Base-by-base conservation (phyloP, 169 alveolate species). In the Cryptosporidium parvum region DNA sequence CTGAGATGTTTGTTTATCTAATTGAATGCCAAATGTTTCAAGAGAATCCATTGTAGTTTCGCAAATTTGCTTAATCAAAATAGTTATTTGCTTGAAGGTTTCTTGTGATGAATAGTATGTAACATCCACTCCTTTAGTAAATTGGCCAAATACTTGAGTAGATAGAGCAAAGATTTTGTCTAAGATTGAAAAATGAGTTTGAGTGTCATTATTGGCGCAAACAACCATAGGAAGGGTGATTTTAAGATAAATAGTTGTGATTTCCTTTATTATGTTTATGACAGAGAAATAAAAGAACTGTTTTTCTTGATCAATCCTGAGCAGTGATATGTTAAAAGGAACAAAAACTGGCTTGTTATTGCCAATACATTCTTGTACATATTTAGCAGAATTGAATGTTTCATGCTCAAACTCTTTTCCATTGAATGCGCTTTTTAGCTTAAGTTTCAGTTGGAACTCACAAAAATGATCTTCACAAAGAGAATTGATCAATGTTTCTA, bases 321-420 rank as follows among this genome's bases (percentile, higher is more conserved):
- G 8, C 9, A 53, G 33, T 12, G 44, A 31, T 8, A 73, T 53
- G 68, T 59, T 59, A 35, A 73, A 73, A 59, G 86, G 86, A 52
- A 73, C 72, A 14, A 37, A 31, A 35, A 73, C 39, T 23, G 52
- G 52, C 18, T 42, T 59, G 1, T 42, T 37, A 2, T 35, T 9
- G 14, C 23, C 45, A 14, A 73, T 73, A 3, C 21, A 53, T 10
- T 73, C 48, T 35, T 59, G 44, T 18, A 73, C 70, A 31, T 73
- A 73, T n/a, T 73, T 59, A 7, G 52, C 3, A n/a, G 86, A 23
- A 37, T 73, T 56, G 68, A 73, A 73, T 42, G 39, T 5, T 8
- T 73, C 71, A 31, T 73, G 86, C 18, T 73, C 72, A 3, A 73
- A 56, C 70, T 73, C 86, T 42, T 56, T 56, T 18, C 86, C 86